Evolutionary conservation across 805 yeast genomes (phyloP).

Genomic region (Blastobotrys peoriensis): DNA sequence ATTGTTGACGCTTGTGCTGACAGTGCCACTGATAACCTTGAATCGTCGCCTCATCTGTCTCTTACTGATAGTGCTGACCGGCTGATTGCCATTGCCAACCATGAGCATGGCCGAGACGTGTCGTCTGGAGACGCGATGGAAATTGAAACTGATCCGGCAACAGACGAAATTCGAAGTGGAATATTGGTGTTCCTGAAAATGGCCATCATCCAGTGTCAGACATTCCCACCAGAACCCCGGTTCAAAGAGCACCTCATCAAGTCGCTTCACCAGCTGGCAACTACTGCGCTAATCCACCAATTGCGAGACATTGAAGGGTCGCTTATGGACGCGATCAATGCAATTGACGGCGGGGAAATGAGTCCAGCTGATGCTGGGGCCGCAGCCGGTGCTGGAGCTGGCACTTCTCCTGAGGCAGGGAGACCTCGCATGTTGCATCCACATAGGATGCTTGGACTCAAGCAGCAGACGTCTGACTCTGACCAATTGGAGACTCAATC

Average conservation of each 20-base stretch:
- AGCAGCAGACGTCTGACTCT: background rate
- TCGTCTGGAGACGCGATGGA: constrained; percentile 3
- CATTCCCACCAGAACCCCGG: constrained; percentile 5
- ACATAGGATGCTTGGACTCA: background rate
- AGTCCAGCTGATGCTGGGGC: background rate
- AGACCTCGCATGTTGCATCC: background rate
- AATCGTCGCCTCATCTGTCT: constrained; percentile 10
- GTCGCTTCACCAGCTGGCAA: constrained; percentile 6
- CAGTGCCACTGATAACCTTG: constrained; percentile 14
- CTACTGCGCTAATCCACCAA: background rate
- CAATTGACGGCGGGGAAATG: background rate
- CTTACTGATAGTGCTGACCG: constrained; percentile 14
- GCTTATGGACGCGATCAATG: background rate
- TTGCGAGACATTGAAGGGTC: background rate
- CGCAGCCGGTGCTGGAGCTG: background rate
- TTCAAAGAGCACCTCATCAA: constrained; percentile 5
- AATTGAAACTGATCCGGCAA: background rate
- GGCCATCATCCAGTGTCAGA: constrained; percentile 21
- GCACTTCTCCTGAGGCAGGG: constrained; percentile 2
- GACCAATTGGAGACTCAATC: background rate
- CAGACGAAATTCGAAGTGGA: constrained; percentile 14
- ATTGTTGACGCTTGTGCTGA: constrained; percentile 24
- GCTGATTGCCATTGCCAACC: constrained; percentile 11
- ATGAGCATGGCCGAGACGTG: background rate
- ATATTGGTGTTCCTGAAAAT: constrained; percentile 23